These are phyloP conservation scores for Acanthamoeba sp. DNA, from an alignment of 208 protist species.

Conservation along the genomic window DNA sequence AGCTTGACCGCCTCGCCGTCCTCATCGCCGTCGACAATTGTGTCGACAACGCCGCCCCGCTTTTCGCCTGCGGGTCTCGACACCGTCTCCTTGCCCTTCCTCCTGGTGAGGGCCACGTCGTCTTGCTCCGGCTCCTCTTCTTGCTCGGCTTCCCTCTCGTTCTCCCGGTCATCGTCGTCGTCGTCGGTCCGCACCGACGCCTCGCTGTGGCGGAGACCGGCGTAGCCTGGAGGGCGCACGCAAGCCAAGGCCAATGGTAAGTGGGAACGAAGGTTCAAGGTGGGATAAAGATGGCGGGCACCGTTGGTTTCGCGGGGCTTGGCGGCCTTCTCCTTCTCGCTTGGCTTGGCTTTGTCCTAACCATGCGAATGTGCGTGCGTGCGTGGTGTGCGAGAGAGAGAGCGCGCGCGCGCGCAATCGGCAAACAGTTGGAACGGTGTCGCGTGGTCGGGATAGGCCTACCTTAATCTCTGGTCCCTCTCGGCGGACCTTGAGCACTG, in stretches of 20 bases:
- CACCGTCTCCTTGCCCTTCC: background rate
- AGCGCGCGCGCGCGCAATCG: too few species aligned
- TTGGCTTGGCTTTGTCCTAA: background rate
- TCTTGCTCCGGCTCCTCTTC: background rate
- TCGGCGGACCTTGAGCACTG: constrained; percentile 15
- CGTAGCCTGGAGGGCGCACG: background rate
- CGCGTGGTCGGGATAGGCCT: background rate
- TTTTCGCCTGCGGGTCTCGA: background rate
- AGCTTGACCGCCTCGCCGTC: background rate
- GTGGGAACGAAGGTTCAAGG: too few species aligned
- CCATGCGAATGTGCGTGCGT: background rate
- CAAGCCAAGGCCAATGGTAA: too few species aligned
- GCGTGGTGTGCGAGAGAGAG: too few species aligned
- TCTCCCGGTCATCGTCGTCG: background rate
- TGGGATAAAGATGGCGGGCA: too few species aligned
- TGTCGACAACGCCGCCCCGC: background rate
- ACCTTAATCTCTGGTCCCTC: constrained; percentile 11
- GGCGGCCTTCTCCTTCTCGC: background rate
- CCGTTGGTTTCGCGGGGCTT: background rate
- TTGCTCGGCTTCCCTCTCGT: background rate
- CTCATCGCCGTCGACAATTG: background rate
- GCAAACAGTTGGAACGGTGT: too few species aligned
- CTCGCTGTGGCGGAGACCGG: background rate
- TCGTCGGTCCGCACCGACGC: background rate
- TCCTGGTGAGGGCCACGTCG: background rate